phyloP scores from a whole-genome alignment of 1,139 yeast species.

The Debaryomyces sp. region DNA sequence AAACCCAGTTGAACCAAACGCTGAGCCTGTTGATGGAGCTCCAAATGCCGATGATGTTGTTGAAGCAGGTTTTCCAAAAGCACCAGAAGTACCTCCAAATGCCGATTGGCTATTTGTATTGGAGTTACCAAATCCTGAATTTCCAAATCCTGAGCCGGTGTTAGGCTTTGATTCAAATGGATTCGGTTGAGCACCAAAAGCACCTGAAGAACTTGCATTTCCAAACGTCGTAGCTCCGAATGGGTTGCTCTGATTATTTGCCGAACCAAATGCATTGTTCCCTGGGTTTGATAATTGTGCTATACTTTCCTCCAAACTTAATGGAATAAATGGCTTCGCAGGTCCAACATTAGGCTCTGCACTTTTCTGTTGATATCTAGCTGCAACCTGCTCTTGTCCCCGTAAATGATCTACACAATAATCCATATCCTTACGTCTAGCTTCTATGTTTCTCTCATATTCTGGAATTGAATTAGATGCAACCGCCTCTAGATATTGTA shows the following conservation, averaged over 20 bases:
- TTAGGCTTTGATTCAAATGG: conserved; percentile 13
- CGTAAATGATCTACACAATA: conserved; percentile 42
- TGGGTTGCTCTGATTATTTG: conserved; percentile 4
- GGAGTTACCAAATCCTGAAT: conserved; percentile 22
- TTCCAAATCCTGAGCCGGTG: conserved; percentile 9
- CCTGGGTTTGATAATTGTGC: conserved; percentile 13
- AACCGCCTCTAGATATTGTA: conserved; percentile 48
- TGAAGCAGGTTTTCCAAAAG: conserved; percentile 7
- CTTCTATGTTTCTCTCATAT: conserved; percentile 41
- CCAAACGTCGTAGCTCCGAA: conserved; percentile 14
- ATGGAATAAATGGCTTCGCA: conserved; percentile 43
- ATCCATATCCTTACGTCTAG: conserved; percentile 51
- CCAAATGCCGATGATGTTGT: conserved; percentile 10
- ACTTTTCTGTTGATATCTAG: conserved; percentile 57
- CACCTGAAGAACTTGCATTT: conserved; percentile 6
- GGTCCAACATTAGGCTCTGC: conserved; percentile 32
- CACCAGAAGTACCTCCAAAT: conserved; percentile 14
- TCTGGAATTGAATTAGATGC: conserved; percentile 35
- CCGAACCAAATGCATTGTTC: not conserved
- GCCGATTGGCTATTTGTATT: conserved; percentile 3
- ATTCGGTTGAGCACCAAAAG: conserved; percentile 8
- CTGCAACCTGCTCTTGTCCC: conserved; percentile 51
- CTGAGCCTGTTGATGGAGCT: conserved; percentile 8
- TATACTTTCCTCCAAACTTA: conserved; percentile 29
- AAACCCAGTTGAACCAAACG: conserved; percentile 15